phyloP scores from a whole-genome alignment of 306 rosid genomes.

The Arachis stenosperma region DNA sequence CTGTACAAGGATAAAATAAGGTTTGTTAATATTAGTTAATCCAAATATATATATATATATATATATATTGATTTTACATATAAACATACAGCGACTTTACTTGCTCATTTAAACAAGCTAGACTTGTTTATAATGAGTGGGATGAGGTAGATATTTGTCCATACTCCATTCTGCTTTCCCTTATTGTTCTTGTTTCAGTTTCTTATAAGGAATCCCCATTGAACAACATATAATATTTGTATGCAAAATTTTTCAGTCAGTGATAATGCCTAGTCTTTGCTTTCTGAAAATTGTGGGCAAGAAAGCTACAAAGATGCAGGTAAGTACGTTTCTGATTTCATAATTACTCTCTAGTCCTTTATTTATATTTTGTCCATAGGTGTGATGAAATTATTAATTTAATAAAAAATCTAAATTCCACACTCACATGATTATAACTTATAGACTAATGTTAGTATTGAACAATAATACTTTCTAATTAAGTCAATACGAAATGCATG shows the following conservation, averaged over 20 bases:
- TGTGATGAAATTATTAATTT: not conserved
- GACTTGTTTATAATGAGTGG: too few species aligned
- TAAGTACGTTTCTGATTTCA: slow-evolving; percentile 25
- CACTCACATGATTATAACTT: not conserved
- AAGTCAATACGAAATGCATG: not conserved
- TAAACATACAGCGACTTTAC: too few species aligned
- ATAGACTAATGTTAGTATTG: not conserved
- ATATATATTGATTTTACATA: too few species aligned
- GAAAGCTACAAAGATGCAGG: slow-evolving; percentile 68
- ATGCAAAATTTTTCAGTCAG: slow-evolving; percentile 55
- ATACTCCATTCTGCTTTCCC: not conserved
- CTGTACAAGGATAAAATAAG: too few species aligned
- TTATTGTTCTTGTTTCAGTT: slow-evolving; percentile 14
- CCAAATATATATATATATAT: too few species aligned
- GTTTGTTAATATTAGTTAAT: too few species aligned
- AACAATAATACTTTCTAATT: too few species aligned
- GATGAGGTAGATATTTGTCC: too few species aligned
- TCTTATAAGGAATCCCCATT: slow-evolving; percentile 17
- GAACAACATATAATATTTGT: slow-evolving; percentile 22
- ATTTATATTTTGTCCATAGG: not conserved
- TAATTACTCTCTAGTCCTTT: not conserved
- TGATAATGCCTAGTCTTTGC: slow-evolving; percentile 68
- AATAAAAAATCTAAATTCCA: not conserved
- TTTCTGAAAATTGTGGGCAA: slow-evolving; percentile 72
- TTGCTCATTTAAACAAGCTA: too few species aligned